Conservation (phyloP, 768 basidiomycete genomes). For the Russula ochroleuca region DNA sequence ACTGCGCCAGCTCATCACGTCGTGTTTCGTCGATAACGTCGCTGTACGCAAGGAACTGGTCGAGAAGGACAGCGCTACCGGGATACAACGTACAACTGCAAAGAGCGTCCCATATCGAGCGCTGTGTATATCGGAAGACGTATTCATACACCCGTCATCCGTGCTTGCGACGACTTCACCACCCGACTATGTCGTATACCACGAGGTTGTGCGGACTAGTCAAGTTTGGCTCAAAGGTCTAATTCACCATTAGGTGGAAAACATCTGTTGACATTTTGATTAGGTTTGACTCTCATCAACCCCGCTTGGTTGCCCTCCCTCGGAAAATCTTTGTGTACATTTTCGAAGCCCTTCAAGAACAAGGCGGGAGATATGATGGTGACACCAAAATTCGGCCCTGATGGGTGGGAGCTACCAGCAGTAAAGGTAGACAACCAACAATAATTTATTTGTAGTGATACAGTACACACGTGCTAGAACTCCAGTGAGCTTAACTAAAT, state of each 20-base stretch:
- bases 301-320: conserved; percentile 81
- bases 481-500: not conserved
- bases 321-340: conserved; percentile 79
- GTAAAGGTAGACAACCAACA: conserved; percentile 35
- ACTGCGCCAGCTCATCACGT: conserved; percentile 78
- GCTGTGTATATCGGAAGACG: conserved; percentile 75
- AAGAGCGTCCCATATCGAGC: conserved; percentile 82
- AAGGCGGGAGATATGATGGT: conserved; percentile 63
- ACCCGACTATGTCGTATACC: conserved; percentile 82
- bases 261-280: conserved; percentile 3
- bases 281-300: conserved; percentile 82
- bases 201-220: conserved; percentile 75
- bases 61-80: conserved; percentile 52
- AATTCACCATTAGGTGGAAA: conserved; percentile 22
- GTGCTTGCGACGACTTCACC: conserved; percentile 62
- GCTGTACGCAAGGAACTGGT: conserved; percentile 85
- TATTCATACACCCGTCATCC: conserved; percentile 91
- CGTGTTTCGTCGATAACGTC: conserved; percentile 93
- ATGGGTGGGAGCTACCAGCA: conserved; percentile 84
- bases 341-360: conserved; percentile 79
- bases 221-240: conserved; percentile 77
- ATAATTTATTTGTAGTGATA: conserved; percentile 22
- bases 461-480: conserved; percentile 11
- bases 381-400: conserved; percentile 79
- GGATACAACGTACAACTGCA: conserved; percentile 66